Evolutionary conservation across 164 flowering plant genomes (phyloP), one percentile per base, ranked within the genome.

Genomic region (Aristolochia fimbriata): DNA sequence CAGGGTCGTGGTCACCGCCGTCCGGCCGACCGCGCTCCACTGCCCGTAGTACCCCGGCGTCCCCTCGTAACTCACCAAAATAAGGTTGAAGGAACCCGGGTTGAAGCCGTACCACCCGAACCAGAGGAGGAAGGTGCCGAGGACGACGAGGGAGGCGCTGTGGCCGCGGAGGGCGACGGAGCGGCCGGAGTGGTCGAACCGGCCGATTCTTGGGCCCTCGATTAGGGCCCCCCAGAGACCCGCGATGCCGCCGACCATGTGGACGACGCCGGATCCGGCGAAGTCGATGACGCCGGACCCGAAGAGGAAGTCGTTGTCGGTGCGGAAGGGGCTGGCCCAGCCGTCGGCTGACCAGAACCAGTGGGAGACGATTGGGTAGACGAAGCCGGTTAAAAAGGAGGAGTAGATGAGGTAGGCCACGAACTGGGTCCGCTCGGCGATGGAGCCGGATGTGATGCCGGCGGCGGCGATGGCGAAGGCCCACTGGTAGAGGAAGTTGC

Each of bases 401-500:
- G 89, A 86, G 66, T 82, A 86, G 15, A 84, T 80, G 37, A 86
- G 66, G 45, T 84, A 86, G 9, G 94, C 87, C 1, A 80, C 84
- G 66, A 86, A 86, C 65, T 86, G 94, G 15, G 94, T 86, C 13
- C 94, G 58, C 65, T 86, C 89, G 2, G 93, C 93, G 14, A 86
- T 84, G 8, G 89, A 84, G 11, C 93, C 93, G 55, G 80, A 75
- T 64, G 89, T 86, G 51, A 84, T 86, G 0, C 94, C 94, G 20
- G 94, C 94, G n/a, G 86, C 94, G 0, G 94, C 94, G 12, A 86
- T 86, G 16, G 94, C 89, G 57, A 86, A 84, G 22, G 89, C 86
- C 89, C 94, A 86, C 62, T 86, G 94, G 59, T 74, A 86, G 2
- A 86, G 73, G 58, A 86, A 86, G 51, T 49, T 46, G 37, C 77